phyloP scores from a whole-genome alignment of 2,329 filamentous ascomycete genomes.

The Fusarium irregulare region DNA sequence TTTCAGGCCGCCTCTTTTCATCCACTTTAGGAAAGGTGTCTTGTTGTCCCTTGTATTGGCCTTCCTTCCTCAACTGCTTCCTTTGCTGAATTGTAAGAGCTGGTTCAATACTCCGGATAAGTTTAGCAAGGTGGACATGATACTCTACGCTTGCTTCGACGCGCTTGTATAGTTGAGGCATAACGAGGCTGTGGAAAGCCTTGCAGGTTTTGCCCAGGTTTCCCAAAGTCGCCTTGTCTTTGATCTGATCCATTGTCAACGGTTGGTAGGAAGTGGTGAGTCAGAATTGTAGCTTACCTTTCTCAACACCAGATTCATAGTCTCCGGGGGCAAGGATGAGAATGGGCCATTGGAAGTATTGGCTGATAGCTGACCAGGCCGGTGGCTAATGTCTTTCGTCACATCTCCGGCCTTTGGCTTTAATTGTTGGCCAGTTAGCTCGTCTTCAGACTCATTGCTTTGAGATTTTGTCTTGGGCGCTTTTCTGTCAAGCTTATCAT shows the following conservation, averaged over 20 bases:
- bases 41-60: constrained; percentile 34
- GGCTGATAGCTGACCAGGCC: no score
- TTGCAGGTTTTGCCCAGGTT: constrained; percentile 34
- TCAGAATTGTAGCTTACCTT: not conserved
- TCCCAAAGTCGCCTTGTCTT: constrained; percentile 4
- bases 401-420: not conserved
- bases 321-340: not conserved
- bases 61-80: constrained; percentile 30
- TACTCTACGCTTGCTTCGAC: constrained; percentile 5
- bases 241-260: not conserved
- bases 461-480: not conserved
- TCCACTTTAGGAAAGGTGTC: constrained; percentile 19
- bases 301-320: constrained; percentile 16
- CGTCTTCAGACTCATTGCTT: rapidly evolving
- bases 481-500: not conserved
- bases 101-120: constrained; percentile 36
- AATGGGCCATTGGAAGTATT: not conserved
- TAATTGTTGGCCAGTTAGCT: rapidly evolving
- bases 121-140: constrained; percentile 32
- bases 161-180: constrained; percentile 28
- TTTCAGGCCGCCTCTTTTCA: constrained; percentile 2
- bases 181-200: constrained; percentile 21
- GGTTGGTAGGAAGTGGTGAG: no score
- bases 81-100: constrained; percentile 30
- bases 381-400: no score